Conservation (phyloP, 768 basidiomycete species). For the Auricularia cornea region DNA sequence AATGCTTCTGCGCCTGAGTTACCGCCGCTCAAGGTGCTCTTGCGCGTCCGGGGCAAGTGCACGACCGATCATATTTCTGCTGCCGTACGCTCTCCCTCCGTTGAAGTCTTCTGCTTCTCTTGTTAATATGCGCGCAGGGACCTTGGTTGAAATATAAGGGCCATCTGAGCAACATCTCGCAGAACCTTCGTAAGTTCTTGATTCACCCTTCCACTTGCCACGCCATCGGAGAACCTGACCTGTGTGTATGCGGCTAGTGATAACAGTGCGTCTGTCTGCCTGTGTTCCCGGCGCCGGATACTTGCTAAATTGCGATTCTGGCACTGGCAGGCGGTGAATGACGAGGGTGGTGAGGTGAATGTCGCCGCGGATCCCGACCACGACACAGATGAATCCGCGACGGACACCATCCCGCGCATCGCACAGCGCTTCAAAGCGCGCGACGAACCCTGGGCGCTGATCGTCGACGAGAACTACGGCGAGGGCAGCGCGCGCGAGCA, state of each 20-base stretch:
- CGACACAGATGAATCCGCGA: conserved; percentile 30
- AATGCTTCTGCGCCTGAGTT: conserved; percentile 61
- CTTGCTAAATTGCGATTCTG: conserved; percentile 3
- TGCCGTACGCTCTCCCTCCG: conserved; percentile 47
- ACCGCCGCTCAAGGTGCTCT: conserved; percentile 70
- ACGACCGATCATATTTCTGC: conserved; percentile 99
- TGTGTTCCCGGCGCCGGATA: not conserved
- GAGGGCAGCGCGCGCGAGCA: conserved; percentile 98
- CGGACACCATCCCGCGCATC: conserved; percentile 82
- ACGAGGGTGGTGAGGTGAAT: conserved; percentile 91
- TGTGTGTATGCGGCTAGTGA: conserved; percentile 58
- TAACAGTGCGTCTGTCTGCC: conserved; percentile 48
- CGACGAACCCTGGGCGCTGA: conserved; percentile 81
- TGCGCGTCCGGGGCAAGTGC: conserved; percentile 95
- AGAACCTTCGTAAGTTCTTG: conserved; percentile 70
- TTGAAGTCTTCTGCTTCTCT: not conserved
- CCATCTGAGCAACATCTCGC: conserved; percentile 91
- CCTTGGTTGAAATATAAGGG: conserved; percentile 99
- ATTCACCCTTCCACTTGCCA: not conserved
- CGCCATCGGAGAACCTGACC: conserved; percentile 2
- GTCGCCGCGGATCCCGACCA: conserved; percentile 74
- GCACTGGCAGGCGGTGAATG: conserved; percentile 69
- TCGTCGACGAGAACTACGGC: conserved; percentile 96
- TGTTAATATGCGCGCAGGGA: conserved; percentile 41
- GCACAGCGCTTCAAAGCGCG: conserved; percentile 84